phyloP scores from a whole-genome alignment of 805 yeast genomes.

The Yamadazyma ubonensis region DNA sequence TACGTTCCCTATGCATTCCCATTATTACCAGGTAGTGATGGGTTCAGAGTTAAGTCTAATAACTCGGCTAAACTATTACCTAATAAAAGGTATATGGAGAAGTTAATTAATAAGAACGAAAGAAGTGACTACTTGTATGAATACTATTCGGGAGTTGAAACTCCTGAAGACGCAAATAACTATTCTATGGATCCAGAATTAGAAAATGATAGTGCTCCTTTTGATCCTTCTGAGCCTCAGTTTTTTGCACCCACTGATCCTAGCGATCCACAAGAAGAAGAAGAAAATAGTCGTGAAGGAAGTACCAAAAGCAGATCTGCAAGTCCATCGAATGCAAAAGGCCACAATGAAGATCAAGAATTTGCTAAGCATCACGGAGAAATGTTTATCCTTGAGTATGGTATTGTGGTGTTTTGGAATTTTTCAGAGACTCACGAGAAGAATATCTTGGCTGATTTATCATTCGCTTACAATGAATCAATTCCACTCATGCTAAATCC shows the following conservation, averaged over 20 bases:
- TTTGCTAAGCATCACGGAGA: conserved; percentile 71
- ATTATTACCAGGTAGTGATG: conserved; percentile 76
- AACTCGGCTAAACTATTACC: conserved; percentile 46
- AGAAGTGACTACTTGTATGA: conserved; percentile 90
- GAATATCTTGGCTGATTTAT: conserved; percentile 87
- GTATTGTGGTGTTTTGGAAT: conserved; percentile 98
- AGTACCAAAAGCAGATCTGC: neutral
- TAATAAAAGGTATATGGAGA: conserved; percentile 61
- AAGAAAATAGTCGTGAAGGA: conserved; percentile 1
- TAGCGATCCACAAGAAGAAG: conserved; percentile 5
- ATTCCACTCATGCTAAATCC: conserved; percentile 64
- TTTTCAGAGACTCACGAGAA: conserved; percentile 90
- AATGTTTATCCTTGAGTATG: conserved; percentile 84
- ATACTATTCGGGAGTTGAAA: conserved; percentile 78
- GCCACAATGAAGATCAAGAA: conserved; percentile 6
- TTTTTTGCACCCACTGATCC: conserved; percentile 57
- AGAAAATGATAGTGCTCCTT: conserved; percentile 49
- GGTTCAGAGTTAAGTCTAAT: conserved; percentile 73
- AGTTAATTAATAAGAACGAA: conserved; percentile 74
- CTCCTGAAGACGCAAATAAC: conserved; percentile 54
- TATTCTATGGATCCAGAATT: conserved; percentile 46
- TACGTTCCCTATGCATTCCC: conserved; percentile 90
- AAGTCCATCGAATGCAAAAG: conserved; percentile 1
- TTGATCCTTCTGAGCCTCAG: conserved; percentile 92
- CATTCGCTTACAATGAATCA: conserved; percentile 53